These are phyloP conservation scores for Chiua sp. DNA, from an alignment of 1,284 basidiomycete genomes.

Conservation along the genomic window DNA sequence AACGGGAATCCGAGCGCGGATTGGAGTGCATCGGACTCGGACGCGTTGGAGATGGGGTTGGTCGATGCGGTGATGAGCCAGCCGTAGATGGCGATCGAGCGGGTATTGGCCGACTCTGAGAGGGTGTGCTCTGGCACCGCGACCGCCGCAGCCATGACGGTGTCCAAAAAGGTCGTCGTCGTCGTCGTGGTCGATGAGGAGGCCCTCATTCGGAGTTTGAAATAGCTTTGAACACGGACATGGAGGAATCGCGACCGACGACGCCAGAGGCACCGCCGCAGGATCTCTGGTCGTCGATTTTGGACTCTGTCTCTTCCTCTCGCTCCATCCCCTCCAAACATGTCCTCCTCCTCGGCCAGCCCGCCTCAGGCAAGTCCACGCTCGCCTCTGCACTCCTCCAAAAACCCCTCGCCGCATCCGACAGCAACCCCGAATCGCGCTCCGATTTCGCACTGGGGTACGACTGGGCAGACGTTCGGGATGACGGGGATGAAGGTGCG, in stretches of 20 bases:
- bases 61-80: slow-evolving; percentile 73
- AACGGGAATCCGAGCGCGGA: slow-evolving; percentile 74
- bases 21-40: slow-evolving; percentile 74
- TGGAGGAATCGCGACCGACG: slow-evolving; percentile 60
- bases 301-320: slow-evolving; percentile 86
- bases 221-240: slow-evolving; percentile 23
- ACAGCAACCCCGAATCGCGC: slow-evolving; percentile 57
- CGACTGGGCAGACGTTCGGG: slow-evolving; percentile 84
- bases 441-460: slow-evolving; percentile 86
- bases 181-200: slow-evolving; percentile 13
- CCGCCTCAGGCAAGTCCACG: slow-evolving; percentile 78
- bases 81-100: slow-evolving; percentile 64
- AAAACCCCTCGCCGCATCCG: slow-evolving; percentile 55
- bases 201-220: slow-evolving; percentile 31
- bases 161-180: slow-evolving; percentile 12
- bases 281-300: slow-evolving; percentile 90
- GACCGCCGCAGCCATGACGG: slow-evolving; percentile 46
- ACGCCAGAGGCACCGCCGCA: slow-evolving; percentile 74
- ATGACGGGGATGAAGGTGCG: slow-evolving; percentile 90
- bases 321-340: slow-evolving; percentile 89
- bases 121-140: slow-evolving; percentile 66
- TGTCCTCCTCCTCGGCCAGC: slow-evolving; percentile 80
- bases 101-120: slow-evolving; percentile 66
- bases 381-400: slow-evolving; percentile 74
- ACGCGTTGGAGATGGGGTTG: slow-evolving; percentile 78